Base-by-base conservation (phyloP, 352 stramenopile genomes). In the Phytophthora ohioensis region DNA sequence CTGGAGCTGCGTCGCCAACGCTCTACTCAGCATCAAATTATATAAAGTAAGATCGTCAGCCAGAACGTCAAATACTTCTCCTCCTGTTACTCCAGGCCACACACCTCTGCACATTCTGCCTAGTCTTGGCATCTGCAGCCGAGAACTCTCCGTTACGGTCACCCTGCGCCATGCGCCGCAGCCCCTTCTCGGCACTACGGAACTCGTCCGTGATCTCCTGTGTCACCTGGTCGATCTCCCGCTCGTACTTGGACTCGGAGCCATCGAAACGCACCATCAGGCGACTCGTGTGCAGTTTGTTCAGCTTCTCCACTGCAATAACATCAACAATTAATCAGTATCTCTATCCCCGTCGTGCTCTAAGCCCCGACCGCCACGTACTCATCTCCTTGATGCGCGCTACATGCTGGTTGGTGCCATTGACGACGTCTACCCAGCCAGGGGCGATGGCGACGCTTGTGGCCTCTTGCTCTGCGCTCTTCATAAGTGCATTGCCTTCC, bases 1-100 rank as follows among this genome's bases (percentile, higher is more conserved):
- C 85, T 99, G 98, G 5, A 99, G 85, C 71, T 99, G 95, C 57
- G 97, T 99, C 9, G 98, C 98, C 21, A 99, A 78, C 32, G 88
- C 90, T 62, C 85, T 92, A 36, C 11, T 67, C 70, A 65, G 13
- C 35, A 62, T 31, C 11, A 59, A 27, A 27, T 7, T 27, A 46
- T 46, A 43, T 3, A 45, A 45, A 27, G 21, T 27, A 49, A 43
- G 5, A 58, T 38, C 17, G 35, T 63, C 34, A 78, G 43, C 34
- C 15, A 41, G 12, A 42, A 52, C 17, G 17, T 9, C 35, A 9
- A 47, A 59, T 32, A 47, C 30, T 36, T 10, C 7, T 42, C 13
- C 4, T 17, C 38, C 34, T 32, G 13, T 45, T 10, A 17, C n/a
- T 55, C 21, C n/a, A 56, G 15, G 34, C 34, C 9, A 65, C 78